Conservation (phyloP, 176 grass and related monocot species). For the Rhynchospora pubera region DNA sequence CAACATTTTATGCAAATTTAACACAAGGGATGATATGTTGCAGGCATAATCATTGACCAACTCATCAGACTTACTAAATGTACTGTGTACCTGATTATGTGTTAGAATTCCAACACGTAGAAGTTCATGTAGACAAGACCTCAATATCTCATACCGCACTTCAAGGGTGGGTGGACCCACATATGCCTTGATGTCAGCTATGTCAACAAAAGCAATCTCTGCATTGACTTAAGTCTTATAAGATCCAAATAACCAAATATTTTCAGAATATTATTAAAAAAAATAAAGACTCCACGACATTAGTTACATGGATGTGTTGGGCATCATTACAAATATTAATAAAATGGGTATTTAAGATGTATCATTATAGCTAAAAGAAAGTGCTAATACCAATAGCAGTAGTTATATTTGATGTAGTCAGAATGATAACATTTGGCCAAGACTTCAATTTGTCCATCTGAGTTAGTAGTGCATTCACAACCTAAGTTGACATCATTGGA, state of each 20-base stretch:
- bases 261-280: slow-evolving; percentile 14
- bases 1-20: too few relatives aligned
- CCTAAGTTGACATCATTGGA: slow-evolving; percentile 39
- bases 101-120: slow-evolving; percentile 73
- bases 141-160: slow-evolving; percentile 93
- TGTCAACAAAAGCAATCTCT: slow-evolving; percentile 97
- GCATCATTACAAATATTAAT: background rate
- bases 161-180: slow-evolving; percentile 81
- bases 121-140: slow-evolving; percentile 93
- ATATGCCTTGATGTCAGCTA: slow-evolving; percentile 99
- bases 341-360: background rate
- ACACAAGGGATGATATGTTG: background rate
- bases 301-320: background rate
- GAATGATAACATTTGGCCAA: slow-evolving; percentile 98
- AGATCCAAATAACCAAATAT: background rate
- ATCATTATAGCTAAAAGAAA: slow-evolving; percentile 9
- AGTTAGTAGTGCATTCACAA: slow-evolving; percentile 96
- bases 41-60: background rate
- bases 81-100: slow-evolving; percentile 37
- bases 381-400: slow-evolving; percentile 78
- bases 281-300: background rate
- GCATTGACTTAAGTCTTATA: slow-evolving; percentile 26
- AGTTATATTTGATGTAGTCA: slow-evolving; percentile 99
- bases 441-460: slow-evolving; percentile 99
- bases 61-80: background rate